Conservation (phyloP, 202 grass and related monocot genomes). For the Elaeis oleifera region DNA sequence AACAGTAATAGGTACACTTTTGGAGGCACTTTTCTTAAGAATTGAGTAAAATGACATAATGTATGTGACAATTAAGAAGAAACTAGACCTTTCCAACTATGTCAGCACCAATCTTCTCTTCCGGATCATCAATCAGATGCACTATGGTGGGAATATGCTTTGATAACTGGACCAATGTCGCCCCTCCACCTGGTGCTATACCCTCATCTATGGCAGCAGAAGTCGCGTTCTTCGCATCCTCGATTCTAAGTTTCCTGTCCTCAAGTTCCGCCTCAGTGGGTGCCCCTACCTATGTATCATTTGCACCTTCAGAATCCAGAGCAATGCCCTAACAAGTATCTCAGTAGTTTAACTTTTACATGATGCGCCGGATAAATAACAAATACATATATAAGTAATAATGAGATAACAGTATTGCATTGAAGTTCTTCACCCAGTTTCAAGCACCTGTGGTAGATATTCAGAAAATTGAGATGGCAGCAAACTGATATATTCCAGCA, state of each 20-base stretch:
- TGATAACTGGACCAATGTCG: constrained; percentile 64
- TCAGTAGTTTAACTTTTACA: neutral
- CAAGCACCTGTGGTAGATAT: no score
- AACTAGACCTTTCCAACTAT: constrained; percentile 75
- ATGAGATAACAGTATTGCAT: no score
- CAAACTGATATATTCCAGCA: no score
- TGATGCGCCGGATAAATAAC: no score
- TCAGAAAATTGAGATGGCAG: no score
- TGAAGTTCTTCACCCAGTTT: no score
- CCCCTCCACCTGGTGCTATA: constrained; percentile 78
- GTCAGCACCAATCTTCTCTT: constrained; percentile 82
- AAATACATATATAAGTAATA: no score
- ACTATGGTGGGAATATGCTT: constrained; percentile 64
- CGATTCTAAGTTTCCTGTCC: constrained; percentile 84
- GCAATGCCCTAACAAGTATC: constrained; percentile 10
- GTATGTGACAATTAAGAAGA: neutral
- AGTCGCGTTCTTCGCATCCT: constrained; percentile 96
- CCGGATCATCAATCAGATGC: constrained; percentile 54
- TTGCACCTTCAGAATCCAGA: constrained; percentile 20
- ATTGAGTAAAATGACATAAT: no score
- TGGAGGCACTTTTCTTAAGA: no score
- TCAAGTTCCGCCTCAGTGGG: constrained; percentile 86
- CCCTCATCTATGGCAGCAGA: constrained; percentile 92
- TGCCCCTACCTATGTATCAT: constrained; percentile 78
- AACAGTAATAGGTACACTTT: no score